Conservation (phyloP, 768 basidiomycete species). For the Dioszegia hungarica region DNA sequence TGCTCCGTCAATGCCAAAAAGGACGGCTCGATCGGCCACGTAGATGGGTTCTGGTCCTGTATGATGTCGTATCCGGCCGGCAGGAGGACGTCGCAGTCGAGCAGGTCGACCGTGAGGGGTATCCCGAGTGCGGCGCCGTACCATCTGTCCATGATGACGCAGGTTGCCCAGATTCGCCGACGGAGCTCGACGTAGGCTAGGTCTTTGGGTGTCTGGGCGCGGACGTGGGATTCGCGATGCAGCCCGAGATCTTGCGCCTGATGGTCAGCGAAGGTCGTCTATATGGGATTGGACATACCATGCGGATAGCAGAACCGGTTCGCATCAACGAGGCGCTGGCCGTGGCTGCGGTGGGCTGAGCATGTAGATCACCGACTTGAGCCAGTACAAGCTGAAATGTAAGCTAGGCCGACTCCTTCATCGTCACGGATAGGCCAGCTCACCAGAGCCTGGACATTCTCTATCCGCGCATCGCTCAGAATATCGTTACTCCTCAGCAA, state of each 20-base stretch:
- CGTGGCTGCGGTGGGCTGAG: constrained; percentile 77
- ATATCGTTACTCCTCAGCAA: constrained; percentile 88
- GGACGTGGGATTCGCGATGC: constrained; percentile 72
- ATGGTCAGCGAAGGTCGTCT: constrained; percentile 22
- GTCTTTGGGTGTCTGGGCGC: constrained; percentile 48
- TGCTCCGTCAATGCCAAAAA: constrained; percentile 59
- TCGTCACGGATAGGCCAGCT: constrained; percentile 6
- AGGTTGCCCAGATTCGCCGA: constrained; percentile 87
- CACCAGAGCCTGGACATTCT: constrained; percentile 76
- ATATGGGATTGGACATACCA: constrained; percentile 58
- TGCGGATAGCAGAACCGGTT: constrained; percentile 77
- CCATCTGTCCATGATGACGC: constrained; percentile 93
- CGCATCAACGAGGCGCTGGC: constrained; percentile 81
- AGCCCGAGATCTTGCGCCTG: constrained; percentile 95
- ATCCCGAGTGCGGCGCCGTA: constrained; percentile 83
- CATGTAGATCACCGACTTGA: constrained; percentile 76
- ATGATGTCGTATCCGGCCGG: constrained; percentile 74
- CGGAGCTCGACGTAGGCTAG: constrained; percentile 65
- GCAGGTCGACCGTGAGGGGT: constrained; percentile 92
- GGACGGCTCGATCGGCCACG: constrained; percentile 47
- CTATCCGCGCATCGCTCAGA: constrained; percentile 74
- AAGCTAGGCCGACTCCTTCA: no score
- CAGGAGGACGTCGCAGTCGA: constrained; percentile 90
- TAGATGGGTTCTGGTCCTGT: constrained; percentile 53
- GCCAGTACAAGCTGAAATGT: constrained; percentile 26